Percentiles rank a stretch among this genome's conserved stretches.
These are phyloP conservation scores for Dendrobium nobile DNA, from an alignment of 106 monocot species.

Conservation along the genomic window DNA sequence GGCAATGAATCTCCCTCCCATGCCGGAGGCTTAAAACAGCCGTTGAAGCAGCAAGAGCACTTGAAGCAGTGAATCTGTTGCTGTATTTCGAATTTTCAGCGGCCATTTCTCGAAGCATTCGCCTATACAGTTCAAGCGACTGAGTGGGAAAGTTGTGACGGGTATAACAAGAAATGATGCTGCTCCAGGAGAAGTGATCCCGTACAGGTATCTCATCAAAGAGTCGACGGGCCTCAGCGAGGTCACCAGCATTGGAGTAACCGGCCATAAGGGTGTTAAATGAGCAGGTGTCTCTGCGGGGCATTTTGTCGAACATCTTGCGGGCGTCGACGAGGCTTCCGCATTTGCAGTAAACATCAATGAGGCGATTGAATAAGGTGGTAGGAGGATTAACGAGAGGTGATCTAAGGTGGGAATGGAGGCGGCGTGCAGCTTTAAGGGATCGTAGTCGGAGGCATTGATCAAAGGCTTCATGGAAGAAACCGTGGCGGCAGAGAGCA, in stretches of 20 bases:
- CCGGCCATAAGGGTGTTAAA: conserved; percentile 18
- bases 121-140: conserved; percentile 9
- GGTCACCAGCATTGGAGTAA: conserved; percentile 10
- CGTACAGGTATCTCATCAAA: conserved; percentile 10
- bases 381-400: not conserved
- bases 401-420: conserved; percentile 12
- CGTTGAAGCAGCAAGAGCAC: conserved; percentile 9
- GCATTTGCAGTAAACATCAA: conserved; percentile 14
- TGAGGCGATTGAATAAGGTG: conserved; percentile 13
- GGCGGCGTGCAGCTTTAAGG: conserved; percentile 8
- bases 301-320: conserved; percentile 16
- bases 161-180: conserved; percentile 15
- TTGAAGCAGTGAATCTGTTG: conserved; percentile 14
- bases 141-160: conserved; percentile 3
- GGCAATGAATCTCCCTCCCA: conserved; percentile 21
- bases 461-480: conserved; percentile 19
- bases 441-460: conserved; percentile 10
- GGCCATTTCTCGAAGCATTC: conserved; percentile 1
- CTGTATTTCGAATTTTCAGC: not conserved
- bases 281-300: conserved; percentile 11
- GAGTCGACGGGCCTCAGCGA: conserved; percentile 9
- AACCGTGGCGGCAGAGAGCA: conserved; percentile 4
- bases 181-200: conserved; percentile 25
- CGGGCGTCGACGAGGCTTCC: conserved; percentile 9
- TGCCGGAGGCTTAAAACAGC: not conserved